phyloP scores from a whole-genome alignment of 805 yeast species.

The Metschnikowia rubicola region DNA sequence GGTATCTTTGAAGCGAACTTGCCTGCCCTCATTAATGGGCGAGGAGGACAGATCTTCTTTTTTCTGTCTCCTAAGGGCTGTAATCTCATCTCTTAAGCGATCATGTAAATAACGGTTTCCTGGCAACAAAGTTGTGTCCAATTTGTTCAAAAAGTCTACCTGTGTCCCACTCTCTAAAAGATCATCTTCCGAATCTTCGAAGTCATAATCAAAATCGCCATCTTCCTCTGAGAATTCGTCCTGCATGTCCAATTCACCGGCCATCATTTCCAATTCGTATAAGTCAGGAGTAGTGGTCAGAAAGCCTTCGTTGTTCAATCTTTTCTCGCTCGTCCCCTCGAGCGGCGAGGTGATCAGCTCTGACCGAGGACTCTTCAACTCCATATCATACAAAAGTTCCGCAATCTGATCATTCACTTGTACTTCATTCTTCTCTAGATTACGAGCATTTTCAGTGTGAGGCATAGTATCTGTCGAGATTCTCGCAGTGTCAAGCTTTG shows the following conservation, averaged over 20 bases:
- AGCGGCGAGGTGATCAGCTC: background rate
- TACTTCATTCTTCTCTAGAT: background rate
- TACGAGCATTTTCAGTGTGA: background rate
- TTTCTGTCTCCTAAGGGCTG: constrained; percentile 21
- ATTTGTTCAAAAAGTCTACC: constrained; percentile 21
- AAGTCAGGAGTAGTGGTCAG: constrained; percentile 23
- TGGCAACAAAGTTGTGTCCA: constrained; percentile 20
- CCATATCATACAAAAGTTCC: constrained; percentile 37
- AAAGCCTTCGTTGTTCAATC: background rate
- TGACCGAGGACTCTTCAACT: constrained; percentile 13
- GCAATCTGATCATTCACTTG: constrained; percentile 20
- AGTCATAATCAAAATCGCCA: constrained; percentile 8
- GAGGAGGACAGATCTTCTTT: background rate
- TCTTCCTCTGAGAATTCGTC: background rate
- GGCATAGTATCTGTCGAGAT: no score
- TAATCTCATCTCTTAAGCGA: constrained; percentile 41
- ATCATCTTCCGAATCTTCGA: constrained; percentile 31
- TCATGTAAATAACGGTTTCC: constrained; percentile 13
- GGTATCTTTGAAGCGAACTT: constrained; percentile 52
- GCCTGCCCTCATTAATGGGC: constrained; percentile 4
- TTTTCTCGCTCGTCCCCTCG: background rate
- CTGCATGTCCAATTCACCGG: constrained; percentile 40
- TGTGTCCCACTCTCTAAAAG: constrained; percentile 32
- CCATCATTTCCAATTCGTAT: constrained; percentile 51
- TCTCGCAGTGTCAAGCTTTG: no score